phyloP scores from a whole-genome alignment of 1,284 basidiomycete species.

The Puccinia hordei region DNA sequence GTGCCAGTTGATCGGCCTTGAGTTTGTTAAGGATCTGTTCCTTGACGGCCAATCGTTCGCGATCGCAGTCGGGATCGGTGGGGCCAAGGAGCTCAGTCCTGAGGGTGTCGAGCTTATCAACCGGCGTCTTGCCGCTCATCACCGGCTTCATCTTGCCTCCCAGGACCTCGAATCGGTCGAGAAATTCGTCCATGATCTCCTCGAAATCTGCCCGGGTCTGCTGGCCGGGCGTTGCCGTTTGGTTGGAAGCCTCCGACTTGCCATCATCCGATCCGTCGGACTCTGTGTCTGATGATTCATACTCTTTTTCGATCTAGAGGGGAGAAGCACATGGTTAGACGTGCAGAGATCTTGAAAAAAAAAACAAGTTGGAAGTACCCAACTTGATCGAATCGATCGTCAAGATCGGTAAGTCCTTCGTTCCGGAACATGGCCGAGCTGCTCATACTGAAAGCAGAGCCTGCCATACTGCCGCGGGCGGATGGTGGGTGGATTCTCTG shows the following conservation, averaged over 20 bases:
- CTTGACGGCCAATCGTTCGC: slow-evolving; percentile 20
- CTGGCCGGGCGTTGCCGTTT: not conserved
- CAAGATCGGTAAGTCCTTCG: slow-evolving; percentile 80
- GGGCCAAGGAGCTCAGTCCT: slow-evolving; percentile 8
- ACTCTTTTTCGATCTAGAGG: slow-evolving; percentile 69
- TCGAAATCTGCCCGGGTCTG: slow-evolving; percentile 22
- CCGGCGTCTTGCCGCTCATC: slow-evolving; percentile 16
- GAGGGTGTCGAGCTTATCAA: slow-evolving; percentile 26
- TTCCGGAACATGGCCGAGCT: slow-evolving; percentile 94
- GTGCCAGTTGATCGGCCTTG: slow-evolving; percentile 53
- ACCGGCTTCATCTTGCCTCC: slow-evolving; percentile 42
- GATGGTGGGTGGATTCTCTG: slow-evolving; percentile 63
- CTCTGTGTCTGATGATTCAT: slow-evolving; percentile 66
- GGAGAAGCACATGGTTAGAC: too few relatives aligned
- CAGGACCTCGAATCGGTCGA: slow-evolving; percentile 36
- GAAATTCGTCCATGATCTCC: slow-evolving; percentile 38
- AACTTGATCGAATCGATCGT: slow-evolving; percentile 91
- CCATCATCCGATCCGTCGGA: slow-evolving; percentile 60
- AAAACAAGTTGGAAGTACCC: slow-evolving; percentile 54
- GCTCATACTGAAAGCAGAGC: slow-evolving; percentile 90
- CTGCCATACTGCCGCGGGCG: slow-evolving; percentile 70
- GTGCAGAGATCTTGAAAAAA: too few relatives aligned
- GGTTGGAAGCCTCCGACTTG: slow-evolving; percentile 51
- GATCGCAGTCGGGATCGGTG: not conserved
- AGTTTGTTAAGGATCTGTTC: slow-evolving; percentile 52